Evolutionary conservation across 192 early-diverging fungal species (phyloP).

Genomic region (Coemansia sp.): DNA sequence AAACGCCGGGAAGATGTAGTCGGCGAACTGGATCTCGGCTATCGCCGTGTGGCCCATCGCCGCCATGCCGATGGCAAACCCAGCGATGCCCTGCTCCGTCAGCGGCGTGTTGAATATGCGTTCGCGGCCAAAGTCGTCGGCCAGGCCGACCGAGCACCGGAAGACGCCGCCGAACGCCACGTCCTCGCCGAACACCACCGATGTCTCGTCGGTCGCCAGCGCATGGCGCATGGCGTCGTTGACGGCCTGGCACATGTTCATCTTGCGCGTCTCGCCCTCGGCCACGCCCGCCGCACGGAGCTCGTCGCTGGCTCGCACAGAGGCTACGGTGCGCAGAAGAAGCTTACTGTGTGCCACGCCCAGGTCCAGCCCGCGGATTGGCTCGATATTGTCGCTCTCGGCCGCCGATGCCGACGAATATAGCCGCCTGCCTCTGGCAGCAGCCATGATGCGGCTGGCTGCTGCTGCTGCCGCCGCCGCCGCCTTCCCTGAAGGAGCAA

Average conservation of each 20-base stretch:
- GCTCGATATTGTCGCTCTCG: slow-evolving; percentile 45
- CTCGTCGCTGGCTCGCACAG: slow-evolving; percentile 68
- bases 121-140: slow-evolving; percentile 84
- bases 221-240: slow-evolving; percentile 93
- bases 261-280: slow-evolving; percentile 60
- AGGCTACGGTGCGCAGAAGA: slow-evolving; percentile 69
- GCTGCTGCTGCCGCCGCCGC: background rate
- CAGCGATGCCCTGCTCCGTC: slow-evolving; percentile 93
- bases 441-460: background rate
- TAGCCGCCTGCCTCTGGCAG: background rate
- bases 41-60: slow-evolving; percentile 92
- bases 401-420: slow-evolving; percentile 51
- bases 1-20: slow-evolving; percentile 98
- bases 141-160: slow-evolving; percentile 86
- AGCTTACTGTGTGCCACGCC: slow-evolving; percentile 79
- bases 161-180: slow-evolving; percentile 98
- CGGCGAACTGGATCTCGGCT: slow-evolving; percentile 98
- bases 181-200: slow-evolving; percentile 96
- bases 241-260: slow-evolving; percentile 92
- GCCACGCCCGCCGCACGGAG: slow-evolving; percentile 58
- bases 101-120: slow-evolving; percentile 97
- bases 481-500: background rate
- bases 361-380: slow-evolving; percentile 78
- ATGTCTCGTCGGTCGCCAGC: slow-evolving; percentile 80
- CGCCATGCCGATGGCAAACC: slow-evolving; percentile 94